phyloP scores from a whole-genome alignment of 768 basidiomycete genomes.

The Solioccasus polychromus region DNA sequence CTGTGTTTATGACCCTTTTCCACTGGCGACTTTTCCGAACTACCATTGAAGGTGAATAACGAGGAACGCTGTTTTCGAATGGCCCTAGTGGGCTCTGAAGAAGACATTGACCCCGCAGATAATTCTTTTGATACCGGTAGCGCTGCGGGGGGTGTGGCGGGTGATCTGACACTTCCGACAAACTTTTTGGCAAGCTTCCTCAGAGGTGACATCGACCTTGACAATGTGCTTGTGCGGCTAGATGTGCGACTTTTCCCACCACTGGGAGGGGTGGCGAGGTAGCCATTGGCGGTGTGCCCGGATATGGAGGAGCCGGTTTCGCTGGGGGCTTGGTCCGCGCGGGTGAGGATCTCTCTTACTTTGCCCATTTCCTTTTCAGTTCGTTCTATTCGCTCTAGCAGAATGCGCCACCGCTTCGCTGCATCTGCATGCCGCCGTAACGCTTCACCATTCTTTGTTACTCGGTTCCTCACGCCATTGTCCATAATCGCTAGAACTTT shows the following conservation, averaged over 20 bases:
- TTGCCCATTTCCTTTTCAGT: conserved; percentile 82
- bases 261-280: conserved; percentile 63
- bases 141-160: conserved; percentile 42
- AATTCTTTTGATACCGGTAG: conserved; percentile 43
- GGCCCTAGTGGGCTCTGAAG: conserved; percentile 49
- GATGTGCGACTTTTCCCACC: conserved; percentile 42
- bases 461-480: conserved; percentile 88
- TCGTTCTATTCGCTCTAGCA: conserved; percentile 74
- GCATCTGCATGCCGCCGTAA: conserved; percentile 87
- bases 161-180: conserved; percentile 44
- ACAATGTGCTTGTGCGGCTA: conserved; percentile 46
- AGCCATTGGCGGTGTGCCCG: conserved; percentile 53
- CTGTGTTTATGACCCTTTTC: conserved; percentile 67
- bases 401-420: conserved; percentile 77
- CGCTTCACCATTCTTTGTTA: conserved; percentile 96
- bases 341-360: conserved; percentile 56
- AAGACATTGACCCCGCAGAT: conserved; percentile 37
- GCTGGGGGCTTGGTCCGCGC: conserved; percentile 50
- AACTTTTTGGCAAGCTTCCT: conserved; percentile 74
- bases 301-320: conserved; percentile 73
- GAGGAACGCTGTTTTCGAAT: conserved; percentile 63
- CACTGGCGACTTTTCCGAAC: conserved; percentile 45
- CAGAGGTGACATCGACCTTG: conserved; percentile 77
- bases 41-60: conserved; percentile 51
- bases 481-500: conserved; percentile 93